phyloP scores from a whole-genome alignment of 176 grass and related monocot genomes.

The Lolium perenne region DNA sequence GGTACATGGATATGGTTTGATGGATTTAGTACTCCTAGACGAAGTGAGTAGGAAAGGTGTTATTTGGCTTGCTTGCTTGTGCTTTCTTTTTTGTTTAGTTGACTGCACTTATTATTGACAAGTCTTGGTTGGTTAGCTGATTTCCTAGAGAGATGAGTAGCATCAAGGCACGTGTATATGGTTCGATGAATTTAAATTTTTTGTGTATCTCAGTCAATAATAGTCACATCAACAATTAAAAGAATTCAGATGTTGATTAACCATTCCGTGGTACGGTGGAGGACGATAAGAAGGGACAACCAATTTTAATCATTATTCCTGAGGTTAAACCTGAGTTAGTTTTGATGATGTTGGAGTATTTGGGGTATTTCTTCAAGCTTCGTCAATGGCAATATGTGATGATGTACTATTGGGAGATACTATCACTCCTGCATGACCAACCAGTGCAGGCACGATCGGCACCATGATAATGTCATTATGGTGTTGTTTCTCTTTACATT shows the following conservation, averaged over 20 bases:
- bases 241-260: background rate
- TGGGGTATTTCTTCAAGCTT: background rate
- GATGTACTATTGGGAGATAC: background rate
- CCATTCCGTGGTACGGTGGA: background rate
- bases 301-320: background rate
- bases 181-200: background rate
- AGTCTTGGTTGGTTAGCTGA: background rate
- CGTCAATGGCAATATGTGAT: background rate
- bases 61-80: background rate
- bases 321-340: background rate
- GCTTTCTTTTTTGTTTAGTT: background rate
- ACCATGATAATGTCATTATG: too few species aligned
- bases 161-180: background rate
- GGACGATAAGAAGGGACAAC: background rate
- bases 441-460: background rate
- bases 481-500: too few species aligned
- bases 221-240: background rate
- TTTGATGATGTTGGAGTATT: background rate
- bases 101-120: background rate
- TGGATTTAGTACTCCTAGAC: too few species aligned
- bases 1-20: too few species aligned
- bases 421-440: background rate
- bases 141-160: background rate
- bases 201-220: background rate
- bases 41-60: background rate